A percentile compares a stretch with the other conserved stretches of the same genome.
phyloP scores from a whole-genome alignment of 441 rosid species.

The Omphalea diandra region DNA sequence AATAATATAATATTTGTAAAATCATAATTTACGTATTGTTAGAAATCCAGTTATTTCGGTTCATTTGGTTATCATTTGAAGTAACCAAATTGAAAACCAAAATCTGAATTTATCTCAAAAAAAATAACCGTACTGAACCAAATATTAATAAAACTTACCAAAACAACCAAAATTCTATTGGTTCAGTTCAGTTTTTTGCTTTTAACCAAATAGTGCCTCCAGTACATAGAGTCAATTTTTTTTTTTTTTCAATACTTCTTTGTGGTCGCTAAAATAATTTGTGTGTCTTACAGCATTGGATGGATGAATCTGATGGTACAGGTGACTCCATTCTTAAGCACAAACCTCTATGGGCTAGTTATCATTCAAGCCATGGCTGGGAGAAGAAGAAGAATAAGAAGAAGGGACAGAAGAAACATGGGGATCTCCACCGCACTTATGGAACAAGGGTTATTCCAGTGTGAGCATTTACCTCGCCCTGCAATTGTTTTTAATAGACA shows the following conservation, averaged over 20 bases:
- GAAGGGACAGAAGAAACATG: conserved; percentile 51
- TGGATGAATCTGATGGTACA: conserved; percentile 67
- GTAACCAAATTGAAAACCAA: too few relatives aligned
- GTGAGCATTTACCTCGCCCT: conserved; percentile 48
- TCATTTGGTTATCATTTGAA: too few relatives aligned
- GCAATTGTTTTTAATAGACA: conserved; percentile 6
- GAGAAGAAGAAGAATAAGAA: conserved; percentile 53
- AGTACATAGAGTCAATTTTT: too few relatives aligned
- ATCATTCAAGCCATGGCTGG: conserved; percentile 47
- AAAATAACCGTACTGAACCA: too few relatives aligned
- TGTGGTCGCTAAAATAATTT: conserved; percentile 22
- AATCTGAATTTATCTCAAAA: too few relatives aligned
- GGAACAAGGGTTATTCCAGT: conserved; percentile 99
- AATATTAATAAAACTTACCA: too few relatives aligned
- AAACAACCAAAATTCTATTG: too few relatives aligned
- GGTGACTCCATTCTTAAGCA: conserved; percentile 85
- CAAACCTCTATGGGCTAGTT: conserved; percentile 91
- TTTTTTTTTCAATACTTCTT: conserved; percentile 16
- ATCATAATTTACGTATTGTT: too few relatives aligned
- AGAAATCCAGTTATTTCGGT: too few relatives aligned
- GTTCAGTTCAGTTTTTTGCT: too few relatives aligned
- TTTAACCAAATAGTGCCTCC: too few relatives aligned
- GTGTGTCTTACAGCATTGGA: conserved; percentile 62
- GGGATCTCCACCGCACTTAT: conserved; percentile 76
- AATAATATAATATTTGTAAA: too few relatives aligned